Evolutionary conservation across 345 rosid genomes (phyloP), one percentile per base, ranked within the genome.

Genomic region (Eutrema yunnanense): DNA sequence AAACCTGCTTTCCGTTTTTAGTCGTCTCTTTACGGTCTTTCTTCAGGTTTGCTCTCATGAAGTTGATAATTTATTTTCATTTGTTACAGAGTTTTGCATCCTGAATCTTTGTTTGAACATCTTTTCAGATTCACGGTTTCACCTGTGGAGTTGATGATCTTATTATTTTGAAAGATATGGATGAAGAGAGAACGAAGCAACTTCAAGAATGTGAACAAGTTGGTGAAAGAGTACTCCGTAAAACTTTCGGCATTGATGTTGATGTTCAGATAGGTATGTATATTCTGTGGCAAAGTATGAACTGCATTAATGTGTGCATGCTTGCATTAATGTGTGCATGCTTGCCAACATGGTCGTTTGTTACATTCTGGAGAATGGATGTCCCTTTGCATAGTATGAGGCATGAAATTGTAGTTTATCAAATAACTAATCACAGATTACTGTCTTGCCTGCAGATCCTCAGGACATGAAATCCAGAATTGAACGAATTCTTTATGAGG

Each of bases 131-230:
- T 87, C 99, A 92, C 73, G 99, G 96, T 55, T 92, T 95, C 80
- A 95, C 99, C 0, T 95, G 99, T 82, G 99, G 99, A 62, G 90
- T 95, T 50, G 97, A 95, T 81, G 99, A 95, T 81, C 96, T 95
- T 73, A 82, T 95, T 78, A 79, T 95, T 66, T 64, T 78, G 73
- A 81, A 86, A 80, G 83, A 78, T 48, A 83, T 82, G 69, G 99
- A 95, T 66, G 73, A 63, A 70, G 81, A 73, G 82, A 86, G 99
- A 81, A 82, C 84, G 71, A 82, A 81, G 54, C 92, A 86, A 73
- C 97, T 95, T 70, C 86, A 88, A 79, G 77, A 75, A 56, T 88
- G 90, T 78, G 93, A 87, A 80, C 54, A 72, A 65, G 82, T 82
- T 77, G 97, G 96, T 64, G 88, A 85, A 78, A 80, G 62, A 59